Evolutionary conservation across 2,329 filamentous ascomycete genomes (phyloP).

Genomic region (Fusarium sp.): DNA sequence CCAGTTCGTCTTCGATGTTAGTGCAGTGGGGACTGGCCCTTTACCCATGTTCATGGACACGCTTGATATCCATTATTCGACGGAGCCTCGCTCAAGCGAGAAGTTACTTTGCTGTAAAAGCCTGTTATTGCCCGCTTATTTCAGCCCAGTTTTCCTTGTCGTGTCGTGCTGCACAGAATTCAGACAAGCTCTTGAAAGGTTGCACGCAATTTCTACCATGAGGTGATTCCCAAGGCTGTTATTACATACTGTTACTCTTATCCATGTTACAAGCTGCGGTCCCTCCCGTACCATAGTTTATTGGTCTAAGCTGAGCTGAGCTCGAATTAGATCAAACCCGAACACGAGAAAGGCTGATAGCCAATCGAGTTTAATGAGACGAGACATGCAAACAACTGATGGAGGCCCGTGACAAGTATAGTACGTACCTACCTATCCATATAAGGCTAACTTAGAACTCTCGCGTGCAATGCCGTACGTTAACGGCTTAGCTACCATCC

Average conservation of each 20-base stretch:
- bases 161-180: not conserved
- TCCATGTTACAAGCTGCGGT: slow-evolving; percentile 20
- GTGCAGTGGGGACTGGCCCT: slow-evolving; percentile 23
- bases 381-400: slow-evolving; percentile 29
- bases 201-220: not conserved
- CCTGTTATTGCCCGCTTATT: slow-evolving; percentile 2
- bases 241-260: not conserved
- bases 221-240: not conserved
- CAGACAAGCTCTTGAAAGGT: not conserved
- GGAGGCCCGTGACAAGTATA: slow-evolving; percentile 16
- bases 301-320: slow-evolving; percentile 21
- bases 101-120: not conserved
- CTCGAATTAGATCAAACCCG: slow-evolving; percentile 26
- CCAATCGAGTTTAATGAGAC: slow-evolving; percentile 37
- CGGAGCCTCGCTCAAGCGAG: slow-evolving; percentile 13
- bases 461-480: not conserved
- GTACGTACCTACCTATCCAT: not conserved
- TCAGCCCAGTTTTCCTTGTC: slow-evolving; percentile 1
- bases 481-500: slow-evolving; percentile 15
- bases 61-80: slow-evolving; percentile 15
- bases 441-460: slow-evolving; percentile 1
- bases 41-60: slow-evolving; percentile 2
- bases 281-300: slow-evolving; percentile 28
- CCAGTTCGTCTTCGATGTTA: slow-evolving; percentile 26
- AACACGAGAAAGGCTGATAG: slow-evolving; percentile 32